Conservation (phyloP, 345 rosid species). For the Syzygium aromaticum region DNA sequence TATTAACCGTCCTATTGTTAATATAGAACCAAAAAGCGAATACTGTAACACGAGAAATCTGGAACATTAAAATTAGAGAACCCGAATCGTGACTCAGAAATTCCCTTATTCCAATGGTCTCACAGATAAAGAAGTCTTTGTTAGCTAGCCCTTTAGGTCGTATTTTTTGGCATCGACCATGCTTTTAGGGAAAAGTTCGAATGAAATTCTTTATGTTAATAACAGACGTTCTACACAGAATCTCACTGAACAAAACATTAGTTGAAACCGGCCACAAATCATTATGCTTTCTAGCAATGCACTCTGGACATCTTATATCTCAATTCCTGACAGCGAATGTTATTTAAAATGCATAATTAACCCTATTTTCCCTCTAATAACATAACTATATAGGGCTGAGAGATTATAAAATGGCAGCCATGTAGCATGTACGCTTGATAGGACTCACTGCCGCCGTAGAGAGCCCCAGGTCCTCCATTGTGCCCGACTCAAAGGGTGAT, state of each 20-base stretch:
- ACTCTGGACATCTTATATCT: not conserved
- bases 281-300: not conserved
- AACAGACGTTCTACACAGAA: not conserved
- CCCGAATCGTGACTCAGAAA: not conserved
- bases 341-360: not conserved
- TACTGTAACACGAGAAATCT: conserved; percentile 4
- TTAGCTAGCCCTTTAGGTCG: not conserved
- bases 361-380: not conserved
- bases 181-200: not conserved
- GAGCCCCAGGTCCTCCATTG: conserved; percentile 26
- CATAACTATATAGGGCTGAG: not conserved
- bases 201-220: not conserved
- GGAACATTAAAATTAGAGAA: not conserved
- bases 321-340: not conserved
- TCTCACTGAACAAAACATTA: not conserved
- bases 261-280: not conserved
- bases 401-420: not conserved
- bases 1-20: conserved; percentile 16
- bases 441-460: conserved; percentile 17
- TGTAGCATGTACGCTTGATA: not conserved
- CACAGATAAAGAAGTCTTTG: not conserved
- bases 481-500: conserved; percentile 30
- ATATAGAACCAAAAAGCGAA: conserved; percentile 14
- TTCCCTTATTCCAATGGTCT: not conserved
- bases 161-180: not conserved